Conservation (phyloP, 305 asterid species). For the Solanum hybrid region DNA sequence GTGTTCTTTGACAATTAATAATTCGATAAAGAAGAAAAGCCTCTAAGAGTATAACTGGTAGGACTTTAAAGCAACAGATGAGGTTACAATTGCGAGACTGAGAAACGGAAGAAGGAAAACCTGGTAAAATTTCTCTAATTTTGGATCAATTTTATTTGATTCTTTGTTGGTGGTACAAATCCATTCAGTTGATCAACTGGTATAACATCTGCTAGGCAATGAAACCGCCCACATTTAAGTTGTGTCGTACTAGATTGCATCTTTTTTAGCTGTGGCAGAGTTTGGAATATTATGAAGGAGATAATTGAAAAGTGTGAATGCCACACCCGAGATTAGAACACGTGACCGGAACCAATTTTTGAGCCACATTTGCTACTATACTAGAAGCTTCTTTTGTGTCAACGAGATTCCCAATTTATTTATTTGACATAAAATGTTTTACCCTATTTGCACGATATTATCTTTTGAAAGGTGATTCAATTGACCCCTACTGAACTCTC, state of each 20-base stretch:
- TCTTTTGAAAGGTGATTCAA: neutral
- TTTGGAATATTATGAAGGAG: neutral
- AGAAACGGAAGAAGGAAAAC: neutral
- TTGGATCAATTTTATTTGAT: neutral
- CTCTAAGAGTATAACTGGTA: neutral
- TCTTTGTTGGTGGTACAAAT: neutral
- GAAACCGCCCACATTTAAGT: neutral
- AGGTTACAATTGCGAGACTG: neutral
- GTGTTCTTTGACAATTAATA: neutral
- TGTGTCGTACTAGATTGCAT: neutral
- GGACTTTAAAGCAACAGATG: neutral
- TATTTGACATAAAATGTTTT: neutral
- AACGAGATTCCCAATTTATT: neutral
- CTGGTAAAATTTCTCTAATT: neutral
- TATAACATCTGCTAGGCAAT: neutral
- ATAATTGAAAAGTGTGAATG: neutral
- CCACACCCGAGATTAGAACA: neutral
- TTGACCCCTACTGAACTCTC: neutral
- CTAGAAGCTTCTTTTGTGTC: neutral
- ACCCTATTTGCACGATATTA: neutral
- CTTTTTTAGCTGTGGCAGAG: neutral
- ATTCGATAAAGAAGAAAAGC: neutral
- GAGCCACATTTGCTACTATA: neutral
- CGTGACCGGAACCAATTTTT: neutral
- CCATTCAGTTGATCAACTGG: neutral